Evolutionary conservation across 73 alveolate species (phyloP).

Genomic region (Paramecium primaurelia): DNA sequence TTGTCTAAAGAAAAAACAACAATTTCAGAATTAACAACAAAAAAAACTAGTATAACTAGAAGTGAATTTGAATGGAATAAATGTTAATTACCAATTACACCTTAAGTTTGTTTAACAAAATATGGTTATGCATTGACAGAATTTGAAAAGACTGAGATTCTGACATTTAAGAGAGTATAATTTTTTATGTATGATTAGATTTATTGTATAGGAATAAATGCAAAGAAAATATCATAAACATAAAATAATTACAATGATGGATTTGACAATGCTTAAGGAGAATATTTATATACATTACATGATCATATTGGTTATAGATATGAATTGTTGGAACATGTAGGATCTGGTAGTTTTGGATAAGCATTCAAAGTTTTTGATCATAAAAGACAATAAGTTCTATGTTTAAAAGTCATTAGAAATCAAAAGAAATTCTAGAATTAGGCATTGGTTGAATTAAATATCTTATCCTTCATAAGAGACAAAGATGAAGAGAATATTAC

Average conservation of each 20-base stretch:
- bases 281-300: slow-evolving; percentile 38
- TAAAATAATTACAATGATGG: slow-evolving; percentile 38
- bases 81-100: slow-evolving; percentile 41
- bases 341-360: slow-evolving; percentile 66
- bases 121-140: slow-evolving; percentile 40
- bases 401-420: slow-evolving; percentile 55
- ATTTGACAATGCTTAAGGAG: slow-evolving; percentile 61
- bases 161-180: slow-evolving; percentile 22
- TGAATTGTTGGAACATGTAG: slow-evolving; percentile 59
- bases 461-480: slow-evolving; percentile 46
- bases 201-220: slow-evolving; percentile 50
- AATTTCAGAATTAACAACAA: neutral
- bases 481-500: slow-evolving; percentile 57
- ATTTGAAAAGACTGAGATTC: slow-evolving; percentile 48
- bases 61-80: slow-evolving; percentile 40
- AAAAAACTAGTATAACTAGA: neutral
- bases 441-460: slow-evolving; percentile 59
- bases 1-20: neutral
- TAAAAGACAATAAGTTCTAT: slow-evolving; percentile 28
- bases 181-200: neutral
- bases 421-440: slow-evolving; percentile 44
- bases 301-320: slow-evolving; percentile 70
- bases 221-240: slow-evolving; percentile 32
- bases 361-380: slow-evolving; percentile 66
- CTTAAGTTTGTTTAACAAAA: neutral